Base-by-base conservation (phyloP, 371 early-diverging fungal genomes). In the Coemansia sp. region DNA sequence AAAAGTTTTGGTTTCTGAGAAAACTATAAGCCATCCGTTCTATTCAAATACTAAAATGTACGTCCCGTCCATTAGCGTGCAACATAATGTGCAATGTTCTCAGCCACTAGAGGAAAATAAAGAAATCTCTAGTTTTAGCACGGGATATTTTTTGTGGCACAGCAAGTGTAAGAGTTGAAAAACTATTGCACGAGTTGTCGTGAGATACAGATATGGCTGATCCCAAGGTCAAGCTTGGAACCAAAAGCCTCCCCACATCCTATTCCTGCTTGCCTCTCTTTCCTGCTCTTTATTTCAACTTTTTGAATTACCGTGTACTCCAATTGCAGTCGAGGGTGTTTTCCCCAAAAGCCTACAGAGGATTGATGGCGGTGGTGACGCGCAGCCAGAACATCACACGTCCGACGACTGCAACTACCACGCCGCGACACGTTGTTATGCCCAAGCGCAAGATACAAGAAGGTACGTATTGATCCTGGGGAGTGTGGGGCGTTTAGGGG, bases 361-460 rank as follows among this genome's bases (percentile, higher is more conserved):
- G 59, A n/a, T 39, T 23, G n/a, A 75, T 75, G 75, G 75, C 68
- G 30, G 75, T 75, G 16, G 68, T 75, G 28, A 75, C 75, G 9
- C 75, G 75, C 51, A 75, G 75, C 60, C 71, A 64, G 11, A 64
- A 40, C 61, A 62, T 50, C 44, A 16, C 16, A 14, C 61, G 40
- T 11, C 64, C 61, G 51, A 28, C 12, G 20, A 47, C 20, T 3
- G 61, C 61, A 3, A 57, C 58, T 37, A 39, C 56, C 5, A n/a
- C 44, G 48, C 21, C 37, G 14, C 48, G 54, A 25, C 65, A 39
- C 12, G 51, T 47, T 26, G 51, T 55, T 14, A 64, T 68, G 52
- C 52, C 68, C 4, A 75, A 75, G 57, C 72, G 68, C 51, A 75
- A 71, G 55, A 71, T 71, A 28, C 67, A 54, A 51, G 71, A 71